Percentiles rank a stretch among this genome's conserved stretches.
phyloP scores from a whole-genome alignment of 1,284 basidiomycete species.

The Meripilus lineatus region DNA sequence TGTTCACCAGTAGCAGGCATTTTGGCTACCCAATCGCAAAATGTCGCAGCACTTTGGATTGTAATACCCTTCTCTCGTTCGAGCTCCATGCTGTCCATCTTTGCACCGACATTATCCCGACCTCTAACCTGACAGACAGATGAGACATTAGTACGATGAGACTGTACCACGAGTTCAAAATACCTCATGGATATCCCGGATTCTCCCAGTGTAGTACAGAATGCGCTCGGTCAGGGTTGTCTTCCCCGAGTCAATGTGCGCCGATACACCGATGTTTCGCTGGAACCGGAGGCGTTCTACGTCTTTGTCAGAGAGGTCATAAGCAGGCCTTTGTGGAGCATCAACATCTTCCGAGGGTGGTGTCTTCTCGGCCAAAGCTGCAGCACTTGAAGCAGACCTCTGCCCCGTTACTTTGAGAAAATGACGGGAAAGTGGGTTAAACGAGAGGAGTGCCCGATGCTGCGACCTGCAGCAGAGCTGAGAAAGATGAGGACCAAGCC shows the following conservation, averaged over 20 bases:
- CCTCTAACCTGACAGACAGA: conserved; percentile 66
- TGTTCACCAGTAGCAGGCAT: conserved; percentile 60
- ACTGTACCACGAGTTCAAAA: conserved; percentile 14
- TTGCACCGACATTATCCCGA: conserved; percentile 92
- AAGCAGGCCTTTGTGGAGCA: conserved; percentile 22
- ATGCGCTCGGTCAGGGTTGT: conserved; percentile 98
- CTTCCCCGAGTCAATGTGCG: conserved; percentile 97
- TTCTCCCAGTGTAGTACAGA: conserved; percentile 94
- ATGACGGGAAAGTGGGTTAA: background rate
- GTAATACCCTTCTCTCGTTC: conserved; percentile 99
- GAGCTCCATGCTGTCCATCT: conserved; percentile 99
- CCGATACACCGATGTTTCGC: conserved; percentile 83
- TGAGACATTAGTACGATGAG: conserved; percentile 2
- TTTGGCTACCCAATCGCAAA: conserved; percentile 91
- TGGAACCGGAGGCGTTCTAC: conserved; percentile 54
- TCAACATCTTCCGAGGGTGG: conserved; percentile 12
- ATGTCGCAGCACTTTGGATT: conserved; percentile 98
- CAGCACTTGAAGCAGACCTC: conserved; percentile 14
- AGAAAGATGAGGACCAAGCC: conserved; percentile 3
- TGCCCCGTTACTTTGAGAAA: background rate
- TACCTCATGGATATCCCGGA: conserved; percentile 97
- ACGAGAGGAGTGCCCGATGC: background rate
- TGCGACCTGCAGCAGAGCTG: background rate
- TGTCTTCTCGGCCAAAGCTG: conserved; percentile 20
- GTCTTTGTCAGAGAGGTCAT: conserved; percentile 55